Percentiles rank a stretch among this genome's conserved stretches.
Conservation (phyloP, 108 stramenopile species). For the Schizochytrium sp. region DNA sequence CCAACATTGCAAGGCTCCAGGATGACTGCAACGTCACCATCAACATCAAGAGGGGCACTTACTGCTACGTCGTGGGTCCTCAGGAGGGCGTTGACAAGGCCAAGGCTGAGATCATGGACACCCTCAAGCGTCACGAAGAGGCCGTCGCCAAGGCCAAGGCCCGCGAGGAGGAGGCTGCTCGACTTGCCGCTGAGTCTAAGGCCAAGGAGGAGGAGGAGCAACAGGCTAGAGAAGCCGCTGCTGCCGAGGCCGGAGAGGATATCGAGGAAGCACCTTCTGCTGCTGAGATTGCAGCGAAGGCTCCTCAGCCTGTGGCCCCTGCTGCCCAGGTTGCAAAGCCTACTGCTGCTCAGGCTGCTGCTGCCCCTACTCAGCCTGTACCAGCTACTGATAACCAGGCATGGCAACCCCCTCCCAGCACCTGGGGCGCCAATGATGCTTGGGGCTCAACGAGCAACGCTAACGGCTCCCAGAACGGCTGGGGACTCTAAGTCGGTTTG, state of each 20-base stretch:
- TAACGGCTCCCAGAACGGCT: constrained; percentile 2
- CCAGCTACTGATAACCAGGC: not conserved
- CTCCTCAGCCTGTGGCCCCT: not conserved
- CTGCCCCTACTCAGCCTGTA: not conserved
- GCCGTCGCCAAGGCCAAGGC: not conserved
- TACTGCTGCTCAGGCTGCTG: not conserved
- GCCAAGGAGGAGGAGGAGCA: not conserved
- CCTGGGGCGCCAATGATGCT: constrained; percentile 1
- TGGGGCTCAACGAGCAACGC: not conserved
- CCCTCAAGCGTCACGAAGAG: constrained; percentile 24
- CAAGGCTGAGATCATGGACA: constrained; percentile 50
- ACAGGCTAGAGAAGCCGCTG: not conserved
- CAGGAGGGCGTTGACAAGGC: constrained; percentile 32
- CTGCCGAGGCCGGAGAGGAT: not conserved
- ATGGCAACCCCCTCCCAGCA: constrained; percentile 1
- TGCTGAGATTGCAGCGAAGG: not conserved
- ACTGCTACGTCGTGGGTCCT: constrained; percentile 50
- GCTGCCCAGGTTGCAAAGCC: not conserved
- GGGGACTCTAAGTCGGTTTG: not conserved
- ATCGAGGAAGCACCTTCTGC: not conserved
- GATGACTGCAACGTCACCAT: constrained; percentile 25
- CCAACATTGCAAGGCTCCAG: constrained; percentile 58
- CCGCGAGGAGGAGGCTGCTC: constrained; percentile 41
- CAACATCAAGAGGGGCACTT: constrained; percentile 15
- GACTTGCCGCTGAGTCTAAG: constrained; percentile 27